Base-by-base conservation (phyloP, 306 rosid genomes). In the Benincasa hispida region DNA sequence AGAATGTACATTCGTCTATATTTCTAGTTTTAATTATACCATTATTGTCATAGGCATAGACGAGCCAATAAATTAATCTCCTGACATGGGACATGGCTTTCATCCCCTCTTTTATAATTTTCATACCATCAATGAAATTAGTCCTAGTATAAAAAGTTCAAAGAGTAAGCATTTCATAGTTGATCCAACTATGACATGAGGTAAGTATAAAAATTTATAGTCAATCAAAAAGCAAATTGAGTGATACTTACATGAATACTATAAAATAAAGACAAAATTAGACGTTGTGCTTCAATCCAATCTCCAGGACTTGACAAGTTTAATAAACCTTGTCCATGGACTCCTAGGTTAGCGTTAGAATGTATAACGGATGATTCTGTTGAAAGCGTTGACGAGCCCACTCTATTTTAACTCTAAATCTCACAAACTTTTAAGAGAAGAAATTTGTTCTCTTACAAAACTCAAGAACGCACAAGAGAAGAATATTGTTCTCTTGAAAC, bases 311-410 rank as follows among this genome's bases (percentile, higher is more conserved):
- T 98, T 35, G 99, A 89, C 65, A 95, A 84, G 87, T 95, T 92
- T 82, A 95, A 91, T 56, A 92, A 84, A 83, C 98, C 99, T 90
- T 95, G 99, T 50, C 99, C 99, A 83, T 80, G 97, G 80, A 95
- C 98, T 87, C 97, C 99, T 80, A 95, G 90, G 86, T 95, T 95
- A 80, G 99, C 99, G 89, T 95, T 92, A 80, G 99, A 95, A 80
- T 95, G 99, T 82, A 95, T 92, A 76, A 90, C 92, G 80, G 99
- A 95, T 77, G 97, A 80, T n/a, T n/a, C n/a, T n/a, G n/a, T n/a
- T n/a, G n/a, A n/a, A n/a, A n/a, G n/a, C n/a, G n/a, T n/a, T n/a
- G n/a, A n/a, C n/a, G n/a, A n/a, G n/a, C n/a, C n/a, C n/a, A n/a
- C n/a, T n/a, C n/a, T n/a, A n/a, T n/a, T n/a, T n/a, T n/a, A n/a